These are phyloP conservation scores for Nitzschia sp. DNA, from an alignment of 108 stramenopile species.

Conservation along the genomic window DNA sequence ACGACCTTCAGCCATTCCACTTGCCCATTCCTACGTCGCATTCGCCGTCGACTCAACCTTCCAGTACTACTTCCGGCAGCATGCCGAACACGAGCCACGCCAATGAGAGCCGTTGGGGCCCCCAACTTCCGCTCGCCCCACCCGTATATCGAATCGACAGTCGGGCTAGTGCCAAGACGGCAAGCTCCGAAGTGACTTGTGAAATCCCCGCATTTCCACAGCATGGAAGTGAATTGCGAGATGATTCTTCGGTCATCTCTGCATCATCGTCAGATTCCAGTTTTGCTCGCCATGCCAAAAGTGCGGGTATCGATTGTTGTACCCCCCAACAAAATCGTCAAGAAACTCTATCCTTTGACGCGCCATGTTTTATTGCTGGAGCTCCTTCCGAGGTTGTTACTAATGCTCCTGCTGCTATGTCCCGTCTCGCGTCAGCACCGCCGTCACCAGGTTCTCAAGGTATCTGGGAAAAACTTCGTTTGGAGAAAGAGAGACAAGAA, in stretches of 20 bases:
- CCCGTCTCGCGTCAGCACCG: not conserved
- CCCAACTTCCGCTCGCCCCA: not conserved
- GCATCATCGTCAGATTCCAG: not conserved
- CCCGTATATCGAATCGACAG: slow-evolving; percentile 6
- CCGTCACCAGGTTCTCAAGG: not conserved
- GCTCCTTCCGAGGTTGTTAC: too few relatives aligned
- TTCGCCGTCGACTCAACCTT: not conserved
- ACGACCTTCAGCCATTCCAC: not conserved
- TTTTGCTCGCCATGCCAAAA: too few relatives aligned
- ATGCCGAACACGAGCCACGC: not conserved
- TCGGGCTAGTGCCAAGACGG: slow-evolving; percentile 1
- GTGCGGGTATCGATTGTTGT: too few relatives aligned
- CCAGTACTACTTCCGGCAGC: not conserved
- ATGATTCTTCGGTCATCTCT: not conserved
- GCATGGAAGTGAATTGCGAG: not conserved
- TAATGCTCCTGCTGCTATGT: too few relatives aligned
- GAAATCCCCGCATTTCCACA: not conserved
- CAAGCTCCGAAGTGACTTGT: slow-evolving; percentile 2
- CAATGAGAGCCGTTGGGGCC: not conserved
- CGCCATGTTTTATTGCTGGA: too few relatives aligned
- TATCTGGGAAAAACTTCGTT: not conserved
- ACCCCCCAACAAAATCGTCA: too few relatives aligned
- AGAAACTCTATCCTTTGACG: too few relatives aligned
- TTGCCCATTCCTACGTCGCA: slow-evolving; percentile 7
- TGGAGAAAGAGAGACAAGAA: not conserved